These are phyloP conservation scores for Primulina tabacum DNA, from an alignment of 257 asterid species.

Conservation along the genomic window DNA sequence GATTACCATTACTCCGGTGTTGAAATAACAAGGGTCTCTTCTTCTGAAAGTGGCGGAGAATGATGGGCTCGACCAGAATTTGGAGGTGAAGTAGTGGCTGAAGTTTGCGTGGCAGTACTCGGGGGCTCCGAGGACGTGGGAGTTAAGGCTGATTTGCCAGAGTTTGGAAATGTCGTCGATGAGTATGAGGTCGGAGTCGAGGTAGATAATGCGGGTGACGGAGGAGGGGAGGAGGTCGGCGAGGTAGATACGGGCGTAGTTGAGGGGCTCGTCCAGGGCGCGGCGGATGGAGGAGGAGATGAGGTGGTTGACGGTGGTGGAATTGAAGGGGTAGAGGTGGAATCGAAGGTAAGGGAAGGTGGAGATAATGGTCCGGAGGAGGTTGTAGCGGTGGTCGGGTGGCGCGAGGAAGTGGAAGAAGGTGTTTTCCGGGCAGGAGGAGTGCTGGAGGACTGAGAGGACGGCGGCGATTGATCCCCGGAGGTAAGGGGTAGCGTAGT, in stretches of 20 bases:
- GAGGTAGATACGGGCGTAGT: constrained; percentile 88
- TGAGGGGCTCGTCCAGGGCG: constrained; percentile 86
- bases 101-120: constrained; percentile 82
- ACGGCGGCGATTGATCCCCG: constrained; percentile 90
- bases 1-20: constrained; percentile 92
- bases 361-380: constrained; percentile 53
- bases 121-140: constrained; percentile 70
- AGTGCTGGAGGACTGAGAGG: constrained; percentile 82
- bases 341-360: constrained; percentile 77
- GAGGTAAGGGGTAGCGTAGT: constrained; percentile 84
- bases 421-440: constrained; percentile 79
- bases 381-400: constrained; percentile 46
- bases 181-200: constrained; percentile 79
- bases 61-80: constrained; percentile 58
- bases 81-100: constrained; percentile 63
- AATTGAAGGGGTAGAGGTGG: constrained; percentile 68
- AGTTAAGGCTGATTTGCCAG: constrained; percentile 51
- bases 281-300: constrained; percentile 85
- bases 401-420: constrained; percentile 76
- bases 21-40: constrained; percentile 66
- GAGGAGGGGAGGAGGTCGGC: constrained; percentile 62
- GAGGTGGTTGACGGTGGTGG: constrained; percentile 57
- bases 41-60: constrained; percentile 38
- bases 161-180: constrained; percentile 75
- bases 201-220: constrained; percentile 65